Evolutionary conservation across 441 rosid genomes (phyloP).

Genomic region (Bocquillonia castaneifolia): DNA sequence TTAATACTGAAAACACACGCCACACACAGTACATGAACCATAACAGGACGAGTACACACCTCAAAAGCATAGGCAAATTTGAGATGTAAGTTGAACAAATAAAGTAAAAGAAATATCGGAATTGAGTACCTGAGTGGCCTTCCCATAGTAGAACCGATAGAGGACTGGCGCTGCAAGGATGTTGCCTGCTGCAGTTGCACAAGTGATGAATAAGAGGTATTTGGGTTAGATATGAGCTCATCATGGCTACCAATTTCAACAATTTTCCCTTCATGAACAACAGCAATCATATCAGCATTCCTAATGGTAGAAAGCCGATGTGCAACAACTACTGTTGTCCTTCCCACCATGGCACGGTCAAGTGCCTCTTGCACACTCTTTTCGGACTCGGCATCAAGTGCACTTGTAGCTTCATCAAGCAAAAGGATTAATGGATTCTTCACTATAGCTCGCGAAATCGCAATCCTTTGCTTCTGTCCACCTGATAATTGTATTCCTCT

Average conservation of each 20-base stretch:
- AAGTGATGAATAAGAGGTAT: slow-evolving; percentile 62
- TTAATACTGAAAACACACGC: too few relatives aligned
- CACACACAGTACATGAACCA: too few relatives aligned
- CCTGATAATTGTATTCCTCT: slow-evolving; percentile 88
- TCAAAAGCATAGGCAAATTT: too few relatives aligned
- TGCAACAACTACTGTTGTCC: slow-evolving; percentile 83
- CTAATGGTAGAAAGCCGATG: slow-evolving; percentile 84
- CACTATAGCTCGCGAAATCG: slow-evolving; percentile 78
- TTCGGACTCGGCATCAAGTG: slow-evolving; percentile 86
- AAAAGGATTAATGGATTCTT: slow-evolving; percentile 82
- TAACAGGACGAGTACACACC: too few relatives aligned
- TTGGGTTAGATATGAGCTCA: slow-evolving; percentile 55
- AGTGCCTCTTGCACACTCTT: slow-evolving; percentile 92
- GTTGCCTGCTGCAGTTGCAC: slow-evolving; percentile 67
- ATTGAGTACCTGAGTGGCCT: slow-evolving; percentile 52
- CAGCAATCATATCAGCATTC: slow-evolving; percentile 80
- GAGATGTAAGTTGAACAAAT: too few relatives aligned
- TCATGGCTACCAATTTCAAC: slow-evolving; percentile 86
- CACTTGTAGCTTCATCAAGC: slow-evolving; percentile 94
- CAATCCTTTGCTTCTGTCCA: slow-evolving; percentile 92
- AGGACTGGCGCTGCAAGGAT: slow-evolving; percentile 52
- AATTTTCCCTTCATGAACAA: slow-evolving; percentile 69
- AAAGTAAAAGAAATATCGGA: not conserved
- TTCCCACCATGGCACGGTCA: slow-evolving; percentile 85
- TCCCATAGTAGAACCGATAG: slow-evolving; percentile 47